These are phyloP conservation scores for Nicotiana obtusifolia DNA, from an alignment of 257 asterid species.

Conservation along the genomic window DNA sequence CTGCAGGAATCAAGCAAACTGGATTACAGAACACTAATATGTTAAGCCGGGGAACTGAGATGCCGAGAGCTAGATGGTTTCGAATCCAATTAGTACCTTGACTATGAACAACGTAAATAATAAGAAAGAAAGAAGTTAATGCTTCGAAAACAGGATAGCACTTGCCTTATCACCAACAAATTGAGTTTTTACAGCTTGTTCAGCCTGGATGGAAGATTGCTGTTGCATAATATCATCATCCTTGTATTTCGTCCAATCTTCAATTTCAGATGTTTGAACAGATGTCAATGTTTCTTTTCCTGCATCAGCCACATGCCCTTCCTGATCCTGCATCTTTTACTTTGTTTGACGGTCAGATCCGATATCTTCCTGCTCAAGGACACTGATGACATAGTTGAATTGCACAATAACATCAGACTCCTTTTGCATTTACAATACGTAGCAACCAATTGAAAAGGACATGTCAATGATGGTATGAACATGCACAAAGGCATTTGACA, in stretches of 20 bases:
- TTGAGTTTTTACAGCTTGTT: constrained; percentile 62
- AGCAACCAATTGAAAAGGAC: not conserved
- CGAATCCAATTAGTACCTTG: not conserved
- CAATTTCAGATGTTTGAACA: constrained; percentile 33
- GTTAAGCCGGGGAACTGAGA: not conserved
- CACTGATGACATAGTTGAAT: not conserved
- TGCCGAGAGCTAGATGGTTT: not conserved
- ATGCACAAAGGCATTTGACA: not conserved
- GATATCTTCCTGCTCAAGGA: not conserved
- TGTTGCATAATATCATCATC: constrained; percentile 82
- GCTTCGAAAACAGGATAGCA: constrained; percentile 9
- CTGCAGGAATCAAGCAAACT: not conserved
- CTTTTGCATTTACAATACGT: not conserved
- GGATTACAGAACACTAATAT: not conserved
- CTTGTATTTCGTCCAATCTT: constrained; percentile 54
- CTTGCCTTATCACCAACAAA: constrained; percentile 88
- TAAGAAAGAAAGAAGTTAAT: not conserved
- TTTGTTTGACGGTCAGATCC: not conserved
- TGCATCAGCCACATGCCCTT: constrained; percentile 33
- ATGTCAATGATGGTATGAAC: not conserved
- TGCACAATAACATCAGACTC: not conserved
- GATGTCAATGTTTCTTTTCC: constrained; percentile 31
- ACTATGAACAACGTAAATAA: not conserved
- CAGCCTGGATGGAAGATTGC: constrained; percentile 62
- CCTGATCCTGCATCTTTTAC: constrained; percentile 47